Evolutionary conservation across 495 filamentous ascomycete species (phyloP).

Genomic region (Annulohypoxylon nitens): DNA sequence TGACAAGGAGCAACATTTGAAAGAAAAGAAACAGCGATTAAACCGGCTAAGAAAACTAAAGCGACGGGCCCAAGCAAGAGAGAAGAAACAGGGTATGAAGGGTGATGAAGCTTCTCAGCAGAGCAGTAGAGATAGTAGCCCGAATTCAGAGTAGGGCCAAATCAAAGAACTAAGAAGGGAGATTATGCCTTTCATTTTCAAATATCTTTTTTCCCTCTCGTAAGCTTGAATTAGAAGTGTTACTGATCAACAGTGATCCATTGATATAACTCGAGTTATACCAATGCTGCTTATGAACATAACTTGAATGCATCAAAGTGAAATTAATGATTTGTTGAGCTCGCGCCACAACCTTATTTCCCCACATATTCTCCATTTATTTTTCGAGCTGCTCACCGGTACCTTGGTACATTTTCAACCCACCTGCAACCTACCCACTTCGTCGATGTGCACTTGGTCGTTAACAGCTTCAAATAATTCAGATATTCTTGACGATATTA

Average conservation of each 20-base stretch:
- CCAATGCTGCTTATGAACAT: not conserved
- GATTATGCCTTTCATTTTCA: not conserved
- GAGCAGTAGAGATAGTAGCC: constrained; percentile 14
- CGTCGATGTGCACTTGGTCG: constrained; percentile 9
- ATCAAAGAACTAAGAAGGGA: not conserved
- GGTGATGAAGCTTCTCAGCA: constrained; percentile 38
- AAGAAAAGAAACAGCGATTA: constrained; percentile 66
- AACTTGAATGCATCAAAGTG: not conserved
- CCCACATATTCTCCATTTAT: constrained; percentile 3
- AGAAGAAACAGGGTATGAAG: constrained; percentile 57
- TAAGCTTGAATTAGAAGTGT: too few relatives aligned
- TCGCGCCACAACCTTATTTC: constrained; percentile 34
- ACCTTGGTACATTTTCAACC: constrained; percentile 11
- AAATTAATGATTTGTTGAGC: constrained; percentile 12
- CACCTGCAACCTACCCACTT: constrained; percentile 28
- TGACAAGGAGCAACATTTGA: constrained; percentile 63
- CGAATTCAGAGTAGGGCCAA: constrained; percentile 1
- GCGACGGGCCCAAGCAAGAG: constrained; percentile 63
- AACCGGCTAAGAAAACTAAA: constrained; percentile 67
- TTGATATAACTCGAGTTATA: not conserved
- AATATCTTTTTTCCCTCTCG: not conserved
- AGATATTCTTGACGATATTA: constrained; percentile 13
- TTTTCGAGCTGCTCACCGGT: constrained; percentile 2
- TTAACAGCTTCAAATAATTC: constrained; percentile 12
- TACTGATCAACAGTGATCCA: too few relatives aligned